Percentiles rank a stretch among this genome's conserved stretches.
These are phyloP conservation scores for Talaromyces pinophilus DNA, from an alignment of 2,329 filamentous ascomycete genomes.

Conservation along the genomic window DNA sequence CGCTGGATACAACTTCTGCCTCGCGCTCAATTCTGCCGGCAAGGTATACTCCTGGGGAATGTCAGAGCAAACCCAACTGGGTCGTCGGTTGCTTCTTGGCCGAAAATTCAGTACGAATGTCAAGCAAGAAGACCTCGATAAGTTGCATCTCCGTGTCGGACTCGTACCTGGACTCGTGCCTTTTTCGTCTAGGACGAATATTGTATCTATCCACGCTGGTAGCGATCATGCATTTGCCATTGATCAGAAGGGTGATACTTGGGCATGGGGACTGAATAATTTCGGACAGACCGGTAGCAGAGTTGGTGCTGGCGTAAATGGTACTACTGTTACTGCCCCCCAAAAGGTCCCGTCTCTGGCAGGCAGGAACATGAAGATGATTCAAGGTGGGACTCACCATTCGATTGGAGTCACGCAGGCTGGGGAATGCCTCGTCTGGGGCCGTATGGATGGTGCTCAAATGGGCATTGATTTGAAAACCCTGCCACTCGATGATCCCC, in stretches of 20 bases:
- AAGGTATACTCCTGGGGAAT: constrained; percentile 71
- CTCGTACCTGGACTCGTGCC: constrained; percentile 51
- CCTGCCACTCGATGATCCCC: background rate
- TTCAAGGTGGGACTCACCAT: constrained; percentile 69
- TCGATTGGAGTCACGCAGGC: constrained; percentile 62
- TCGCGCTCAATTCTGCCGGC: constrained; percentile 66
- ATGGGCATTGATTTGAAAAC: constrained; percentile 29
- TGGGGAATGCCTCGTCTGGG: constrained; percentile 63
- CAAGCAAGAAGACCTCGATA: constrained; percentile 30
- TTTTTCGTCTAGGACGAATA: constrained; percentile 54
- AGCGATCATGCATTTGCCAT: constrained; percentile 52
- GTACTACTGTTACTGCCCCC: constrained; percentile 60
- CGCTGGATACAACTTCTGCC: constrained; percentile 69
- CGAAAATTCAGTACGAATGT: constrained; percentile 52
- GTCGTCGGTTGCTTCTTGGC: constrained; percentile 59
- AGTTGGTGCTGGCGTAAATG: constrained; percentile 61
- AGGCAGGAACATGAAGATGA: constrained; percentile 46
- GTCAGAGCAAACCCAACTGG: constrained; percentile 70
- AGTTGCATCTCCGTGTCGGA: background rate
- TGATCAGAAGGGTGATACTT: constrained; percentile 46
- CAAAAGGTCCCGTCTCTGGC: constrained; percentile 63
- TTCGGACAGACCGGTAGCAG: constrained; percentile 71
- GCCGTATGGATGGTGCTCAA: constrained; percentile 57
- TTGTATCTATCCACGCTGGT: constrained; percentile 43
- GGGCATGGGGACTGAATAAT: constrained; percentile 78